phyloP scores from a whole-genome alignment of 352 stramenopile species.

The Phytophthora rubi region DNA sequence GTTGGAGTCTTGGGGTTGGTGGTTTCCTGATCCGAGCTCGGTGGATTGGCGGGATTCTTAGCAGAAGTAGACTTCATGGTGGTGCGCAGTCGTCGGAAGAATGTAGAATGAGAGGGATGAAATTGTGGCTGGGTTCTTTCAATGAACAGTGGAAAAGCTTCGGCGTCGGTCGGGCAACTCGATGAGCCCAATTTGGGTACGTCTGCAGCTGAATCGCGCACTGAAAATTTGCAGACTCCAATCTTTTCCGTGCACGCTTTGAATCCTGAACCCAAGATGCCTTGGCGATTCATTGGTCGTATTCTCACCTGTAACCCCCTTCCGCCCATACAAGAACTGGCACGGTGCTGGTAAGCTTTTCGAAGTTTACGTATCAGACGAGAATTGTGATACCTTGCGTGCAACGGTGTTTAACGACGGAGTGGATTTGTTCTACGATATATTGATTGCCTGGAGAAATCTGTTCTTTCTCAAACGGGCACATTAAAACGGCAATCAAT shows the following conservation, averaged over 20 bases:
- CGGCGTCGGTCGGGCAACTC: neutral
- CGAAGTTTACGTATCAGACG: slow-evolving; percentile 2
- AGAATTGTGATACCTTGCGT: neutral
- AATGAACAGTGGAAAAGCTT: too few relatives aligned
- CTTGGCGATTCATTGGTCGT: slow-evolving; percentile 4
- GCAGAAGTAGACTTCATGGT: too few relatives aligned
- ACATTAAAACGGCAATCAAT: slow-evolving; percentile 4
- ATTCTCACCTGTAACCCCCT: slow-evolving; percentile 1
- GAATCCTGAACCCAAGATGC: neutral
- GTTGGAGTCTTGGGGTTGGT: too few relatives aligned
- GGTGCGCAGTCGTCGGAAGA: too few relatives aligned
- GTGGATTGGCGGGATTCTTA: too few relatives aligned
- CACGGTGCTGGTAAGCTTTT: neutral
- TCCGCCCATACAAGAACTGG: neutral
- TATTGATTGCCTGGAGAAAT: neutral
- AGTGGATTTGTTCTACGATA: slow-evolving; percentile 3
- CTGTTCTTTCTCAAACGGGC: neutral
- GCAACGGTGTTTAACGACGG: slow-evolving; percentile 9
- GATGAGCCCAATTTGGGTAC: neutral
- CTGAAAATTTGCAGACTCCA: neutral
- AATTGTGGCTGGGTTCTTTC: too few relatives aligned
- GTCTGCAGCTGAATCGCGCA: neutral
- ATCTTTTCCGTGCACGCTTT: neutral
- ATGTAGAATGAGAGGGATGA: too few relatives aligned
- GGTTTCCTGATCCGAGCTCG: too few relatives aligned